Base-by-base conservation (phyloP, 441 rosid genomes). In the Arabidopsis lyrata region DNA sequence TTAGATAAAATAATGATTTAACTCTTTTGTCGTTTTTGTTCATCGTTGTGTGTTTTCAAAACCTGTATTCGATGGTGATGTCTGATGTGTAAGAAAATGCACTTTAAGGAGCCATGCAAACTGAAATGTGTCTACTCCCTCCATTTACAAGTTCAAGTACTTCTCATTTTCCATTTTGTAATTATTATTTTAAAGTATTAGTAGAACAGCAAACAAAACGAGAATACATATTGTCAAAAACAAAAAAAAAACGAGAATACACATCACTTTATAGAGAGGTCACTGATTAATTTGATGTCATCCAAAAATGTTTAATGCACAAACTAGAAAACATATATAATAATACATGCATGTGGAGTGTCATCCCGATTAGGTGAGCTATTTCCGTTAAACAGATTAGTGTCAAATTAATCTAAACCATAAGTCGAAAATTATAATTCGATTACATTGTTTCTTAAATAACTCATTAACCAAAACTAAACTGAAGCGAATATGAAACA, bases 51-150 rank as follows among this genome's bases (percentile, higher is more conserved):
- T 32, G 55, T 11, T 36, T 48, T 65, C 56, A 31, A 48, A 16
- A 13, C 32, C 14, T 44, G 31, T 11, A n/a, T 53, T 32, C 15
- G 70, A 63, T 32, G 70, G 16, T 67, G 80, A 85, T 78, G 83
- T 86, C 14, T 67, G 80, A 85, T 78, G 83, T 86, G 93, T 82
- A 72, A 76, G 75, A 50, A 39, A 16, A 14, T 24, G 65, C 67
- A 32, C 31, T 65, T 35, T 54, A 57, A 27, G 39, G 27, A 48
- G 69, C 81, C 95, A 85, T 89, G 91, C 93, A 86, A 49, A 69
- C 29, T 27, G 86, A 80, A 81, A 76, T 66, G 82, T 84, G 88
- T 75, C 86, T 29, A 56, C 60, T 56, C 14, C 3, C 52, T 63
- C 57, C 54, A 16, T 29, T 39, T 18, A 29, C 13, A 27, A 61